Base-by-base conservation (phyloP, 305 asterid species). In the Fraxinus baroniana region DNA sequence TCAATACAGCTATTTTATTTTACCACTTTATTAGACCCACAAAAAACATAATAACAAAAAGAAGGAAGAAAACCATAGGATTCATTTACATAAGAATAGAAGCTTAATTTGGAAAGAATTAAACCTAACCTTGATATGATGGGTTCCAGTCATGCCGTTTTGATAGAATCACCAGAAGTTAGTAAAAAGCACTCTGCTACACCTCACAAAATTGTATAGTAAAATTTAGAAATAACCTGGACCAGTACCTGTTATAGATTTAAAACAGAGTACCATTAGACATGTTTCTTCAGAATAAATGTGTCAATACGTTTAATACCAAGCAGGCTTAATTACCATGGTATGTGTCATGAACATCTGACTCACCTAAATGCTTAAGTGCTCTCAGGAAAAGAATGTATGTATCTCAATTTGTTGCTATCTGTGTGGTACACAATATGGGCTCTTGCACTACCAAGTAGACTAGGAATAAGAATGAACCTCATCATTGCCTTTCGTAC, bases 401-500 rank as follows among this genome's bases (percentile, higher is more conserved):
- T 13, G 22, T 13, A 5, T 70, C 75, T 26, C 75, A 70, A 28
- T 26, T 68, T 70, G 20, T 28, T 28, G 37, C 35, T 3, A 30
- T 70, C 39, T 30, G 8, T 28, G 74, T 3, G 74, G 30, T 4
- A 68, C 13, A 68, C 74, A 66, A 66, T 15, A 28, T 13, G 46
- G 39, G 9, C 75, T 12, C 75, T 28, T 12, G 39, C 75, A 70
- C 75, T 10, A 30, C 39, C 22, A 28, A 74, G 77, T 30, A 77
- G 68, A 83, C 36, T 81, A 79, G 28, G 80, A 57, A 37, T 74
- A 64, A 62, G 78, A 79, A 26, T 49, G 77, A 80, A 82, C 41
- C 79, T 71, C 82, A 57, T 86, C 84, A 90, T 60, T 79, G 87
- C 80, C 89, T 92, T 86, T 88, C 95, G 64, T 93, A 92, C 87